These are phyloP conservation scores for Colletotrichum lentis DNA, from an alignment of 2,329 filamentous ascomycete genomes.

Conservation along the genomic window DNA sequence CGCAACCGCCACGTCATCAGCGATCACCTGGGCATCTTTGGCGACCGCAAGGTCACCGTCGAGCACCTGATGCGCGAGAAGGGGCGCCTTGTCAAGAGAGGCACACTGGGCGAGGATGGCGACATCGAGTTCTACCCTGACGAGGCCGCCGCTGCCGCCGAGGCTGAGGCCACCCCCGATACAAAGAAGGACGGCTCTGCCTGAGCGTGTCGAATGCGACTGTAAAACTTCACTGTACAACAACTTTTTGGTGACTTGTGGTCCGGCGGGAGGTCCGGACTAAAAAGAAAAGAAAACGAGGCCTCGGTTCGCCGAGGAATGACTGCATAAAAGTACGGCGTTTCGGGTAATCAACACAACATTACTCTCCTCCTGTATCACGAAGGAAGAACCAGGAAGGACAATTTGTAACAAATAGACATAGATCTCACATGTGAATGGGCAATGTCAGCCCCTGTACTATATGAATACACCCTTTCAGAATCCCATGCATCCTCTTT, in stretches of 20 bases:
- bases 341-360: conserved; percentile 21
- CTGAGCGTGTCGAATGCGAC: neutral
- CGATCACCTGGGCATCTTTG: conserved; percentile 85
- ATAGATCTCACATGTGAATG: conserved; percentile 32
- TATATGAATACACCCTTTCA: conserved; percentile 28
- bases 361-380: conserved; percentile 14
- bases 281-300: neutral
- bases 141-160: conserved; percentile 48
- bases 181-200: conserved; percentile 17
- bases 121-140: conserved; percentile 94
- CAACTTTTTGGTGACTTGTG: neutral
- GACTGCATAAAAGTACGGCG: conserved; percentile 32
- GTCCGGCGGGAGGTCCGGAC: neutral
- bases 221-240: conserved; percentile 2
- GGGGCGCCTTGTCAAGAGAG: conserved; percentile 76
- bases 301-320: conserved; percentile 9
- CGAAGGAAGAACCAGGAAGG: neutral
- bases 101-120: conserved; percentile 77
- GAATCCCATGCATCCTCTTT: conserved; percentile 20
- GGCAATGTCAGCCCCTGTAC: conserved; percentile 32
- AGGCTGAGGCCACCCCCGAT: conserved; percentile 10
- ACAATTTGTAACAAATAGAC: conserved; percentile 21
- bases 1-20: conserved; percentile 89
- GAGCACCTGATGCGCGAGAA: conserved; percentile 81
- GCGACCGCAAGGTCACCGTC: conserved; percentile 72